Conservation (phyloP, 1,284 basidiomycete genomes). For the Mycena sp. region DNA sequence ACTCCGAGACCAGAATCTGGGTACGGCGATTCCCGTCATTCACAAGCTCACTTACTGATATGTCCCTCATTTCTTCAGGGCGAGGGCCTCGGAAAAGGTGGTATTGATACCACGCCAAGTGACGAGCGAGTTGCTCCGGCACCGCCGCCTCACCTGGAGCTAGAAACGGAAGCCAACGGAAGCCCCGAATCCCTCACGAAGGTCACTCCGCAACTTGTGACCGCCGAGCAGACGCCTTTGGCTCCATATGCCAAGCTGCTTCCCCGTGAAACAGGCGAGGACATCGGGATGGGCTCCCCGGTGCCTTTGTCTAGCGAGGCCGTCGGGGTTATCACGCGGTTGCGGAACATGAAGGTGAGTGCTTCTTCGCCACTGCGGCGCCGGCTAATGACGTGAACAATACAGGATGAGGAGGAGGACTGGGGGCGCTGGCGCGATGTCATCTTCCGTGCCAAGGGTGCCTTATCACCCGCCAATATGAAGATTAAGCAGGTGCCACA, state of each 20-base stretch:
- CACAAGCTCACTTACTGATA: slow-evolving; percentile 6
- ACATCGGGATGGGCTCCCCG: slow-evolving; percentile 91
- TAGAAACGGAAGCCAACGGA: slow-evolving; percentile 39
- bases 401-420: slow-evolving; percentile 89
- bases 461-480: slow-evolving; percentile 59
- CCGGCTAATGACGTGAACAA: slow-evolving; percentile 20
- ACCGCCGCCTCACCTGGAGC: slow-evolving; percentile 66
- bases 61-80: slow-evolving; percentile 57
- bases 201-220: slow-evolving; percentile 28
- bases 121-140: slow-evolving; percentile 70
- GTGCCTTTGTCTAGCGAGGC: slow-evolving; percentile 87
- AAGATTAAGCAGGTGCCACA: slow-evolving; percentile 60
- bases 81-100: slow-evolving; percentile 78
- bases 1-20: slow-evolving; percentile 86
- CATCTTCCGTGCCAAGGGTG: slow-evolving; percentile 77
- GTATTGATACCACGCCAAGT: slow-evolving; percentile 77
- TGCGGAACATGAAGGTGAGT: slow-evolving; percentile 85
- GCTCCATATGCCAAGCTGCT: slow-evolving; percentile 54
- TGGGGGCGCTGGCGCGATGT: slow-evolving; percentile 92
- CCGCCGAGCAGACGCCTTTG: slow-evolving; percentile 22
- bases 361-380: slow-evolving; percentile 15
- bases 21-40: slow-evolving; percentile 47
- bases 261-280: slow-evolving; percentile 83
- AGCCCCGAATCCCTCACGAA: slow-evolving; percentile 50
- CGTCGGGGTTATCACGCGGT: slow-evolving; percentile 83